Evolutionary conservation across 306 rosid genomes (phyloP), one percentile per base, ranked within the genome.

Genomic region (Dicorynia guianensis): DNA sequence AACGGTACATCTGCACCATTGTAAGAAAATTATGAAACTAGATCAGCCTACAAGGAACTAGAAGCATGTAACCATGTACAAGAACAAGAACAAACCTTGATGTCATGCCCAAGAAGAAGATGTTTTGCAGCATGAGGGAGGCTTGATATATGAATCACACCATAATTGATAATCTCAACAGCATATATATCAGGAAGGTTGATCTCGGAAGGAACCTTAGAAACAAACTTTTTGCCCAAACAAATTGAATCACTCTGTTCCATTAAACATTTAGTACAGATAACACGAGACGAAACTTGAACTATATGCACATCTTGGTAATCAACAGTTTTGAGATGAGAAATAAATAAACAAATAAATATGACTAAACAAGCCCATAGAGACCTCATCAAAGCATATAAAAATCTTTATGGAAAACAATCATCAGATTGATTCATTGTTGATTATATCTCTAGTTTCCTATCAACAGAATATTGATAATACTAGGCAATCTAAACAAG

Each of bases 111-210:
- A 5, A 69, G 71, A 64, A 85, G 57, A 83, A 89, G 76, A 81
- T 75, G 63, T 55, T 74, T 82, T 74, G 78, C 69, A 74, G 88
- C 64, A 68, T 55, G 82, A 5, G 85, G 80, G 78, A 78, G 72
- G 50, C 59, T 80, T 49, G 95, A 72, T 75, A 80, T 83, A 77
- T 77, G 85, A 56, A 84, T 71, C 76, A 64, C 52, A 68, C 88
- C 85, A 70, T 83, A 55, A 62, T 66, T 60, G 5, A 61, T 72
- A 48, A 83, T 57, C 85, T 92, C 96, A 75, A 84, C 89, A 60
- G 96, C 88, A 82, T 90, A 95, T 60, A 86, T 78, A 77, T 95
- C 92, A 4, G 92, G 84, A 71, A 90, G 69, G 71, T 85, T 87
- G 73, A 90, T 83, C 87, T 73, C 86, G 4, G 89, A 79, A 60